Conservation (phyloP, 139 green algal species). For the Coelastrella sp. region DNA sequence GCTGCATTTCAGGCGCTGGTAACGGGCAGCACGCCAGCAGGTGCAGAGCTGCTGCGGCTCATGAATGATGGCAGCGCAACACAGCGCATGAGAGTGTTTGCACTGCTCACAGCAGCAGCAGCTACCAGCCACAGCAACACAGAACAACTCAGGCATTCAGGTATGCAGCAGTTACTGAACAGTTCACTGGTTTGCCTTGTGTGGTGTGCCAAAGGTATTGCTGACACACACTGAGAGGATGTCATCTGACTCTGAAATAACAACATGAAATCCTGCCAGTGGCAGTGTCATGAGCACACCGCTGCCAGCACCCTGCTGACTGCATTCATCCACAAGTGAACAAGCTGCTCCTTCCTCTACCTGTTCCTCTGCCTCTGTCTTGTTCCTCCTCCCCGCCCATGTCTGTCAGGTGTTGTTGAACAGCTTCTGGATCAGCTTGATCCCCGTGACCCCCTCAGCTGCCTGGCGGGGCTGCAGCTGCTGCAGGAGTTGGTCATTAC, state of each 20-base stretch:
- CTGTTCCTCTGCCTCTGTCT: background rate
- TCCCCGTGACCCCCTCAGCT: constrained; percentile 27
- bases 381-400: background rate
- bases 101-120: constrained; percentile 33
- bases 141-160: constrained; percentile 29
- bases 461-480: constrained; percentile 40
- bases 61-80: background rate
- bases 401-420: constrained; percentile 29
- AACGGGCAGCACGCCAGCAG: constrained; percentile 6
- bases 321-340: background rate
- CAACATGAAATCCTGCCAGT: too few species aligned
- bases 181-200: background rate
- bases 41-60: background rate
- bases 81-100: constrained; percentile 31
- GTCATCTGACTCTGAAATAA: too few species aligned
- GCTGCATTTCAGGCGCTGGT: background rate
- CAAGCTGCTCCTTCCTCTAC: background rate
- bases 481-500: constrained; percentile 50
- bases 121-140: background rate
- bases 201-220: background rate
- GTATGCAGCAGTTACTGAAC: background rate
- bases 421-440: constrained; percentile 42
- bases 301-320: background rate
- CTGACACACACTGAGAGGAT: too few species aligned
- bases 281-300: background rate